phyloP scores from a whole-genome alignment of 208 protist genomes.

The Wallacemonas sp. region DNA sequence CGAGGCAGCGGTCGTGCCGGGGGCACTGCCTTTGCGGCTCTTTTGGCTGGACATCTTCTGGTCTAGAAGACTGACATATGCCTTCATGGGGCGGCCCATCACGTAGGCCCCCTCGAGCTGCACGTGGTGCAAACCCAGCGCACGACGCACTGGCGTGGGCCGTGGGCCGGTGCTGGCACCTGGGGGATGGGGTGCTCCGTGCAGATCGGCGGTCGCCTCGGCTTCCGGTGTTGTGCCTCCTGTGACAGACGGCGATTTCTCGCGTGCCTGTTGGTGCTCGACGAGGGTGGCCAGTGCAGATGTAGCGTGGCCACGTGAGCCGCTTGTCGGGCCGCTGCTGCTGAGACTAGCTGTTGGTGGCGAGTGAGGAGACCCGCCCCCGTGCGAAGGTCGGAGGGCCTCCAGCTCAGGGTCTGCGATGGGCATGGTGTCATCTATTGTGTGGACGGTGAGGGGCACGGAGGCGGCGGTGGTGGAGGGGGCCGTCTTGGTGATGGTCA shows the following conservation, averaged over 20 bases:
- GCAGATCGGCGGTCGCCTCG: background rate
- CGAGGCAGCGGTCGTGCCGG: conserved; percentile 5
- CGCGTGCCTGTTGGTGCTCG: conserved; percentile 59
- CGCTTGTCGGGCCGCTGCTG: background rate
- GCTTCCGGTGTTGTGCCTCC: conserved; percentile 9
- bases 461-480: background rate
- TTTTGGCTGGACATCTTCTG: background rate
- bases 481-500: background rate
- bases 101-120: conserved; percentile 43
- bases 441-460: background rate
- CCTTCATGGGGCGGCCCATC: conserved; percentile 33
- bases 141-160: background rate
- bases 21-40: background rate
- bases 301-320: conserved; percentile 22
- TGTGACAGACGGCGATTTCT: conserved; percentile 18
- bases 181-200: background rate
- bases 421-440: background rate
- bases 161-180: background rate
- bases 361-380: background rate
- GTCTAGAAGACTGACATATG: conserved; percentile 25
- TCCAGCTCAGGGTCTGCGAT: conserved; percentile 11
- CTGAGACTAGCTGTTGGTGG: background rate
- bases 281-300: conserved; percentile 53
- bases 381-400: background rate
- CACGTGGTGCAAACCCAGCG: conserved; percentile 15